Evolutionary conservation across 805 yeast species (phyloP), one percentile per base, ranked within the genome.

Genomic region (Yueomyces sp.): DNA sequence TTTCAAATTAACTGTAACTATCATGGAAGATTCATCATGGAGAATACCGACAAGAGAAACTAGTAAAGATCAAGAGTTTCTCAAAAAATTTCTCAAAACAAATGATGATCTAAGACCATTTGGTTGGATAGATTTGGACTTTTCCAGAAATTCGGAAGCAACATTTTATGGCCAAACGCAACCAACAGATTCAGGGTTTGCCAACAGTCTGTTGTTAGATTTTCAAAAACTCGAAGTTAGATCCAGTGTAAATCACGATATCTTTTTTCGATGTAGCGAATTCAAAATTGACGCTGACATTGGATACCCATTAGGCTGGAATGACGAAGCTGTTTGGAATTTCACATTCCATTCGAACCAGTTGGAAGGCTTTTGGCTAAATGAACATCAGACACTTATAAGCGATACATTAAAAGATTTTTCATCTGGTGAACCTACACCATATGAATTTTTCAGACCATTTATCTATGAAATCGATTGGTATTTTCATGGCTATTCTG

Each of bases 61-160:
- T 33, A 83, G 94, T 49, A 88, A 88, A 58, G 92, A 85, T 57
- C 59, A 59, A 3, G 67, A 55, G n/a, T 72, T 65, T 49, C 39
- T 56, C 64, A 55, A 54, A 34, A 52, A 52, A 28, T 57, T 49
- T 42, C 54, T 55, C 40, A 62, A 61, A 26, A 53, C 60, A 4
- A 59, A 63, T n/a, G 63, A 62, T 42, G 52, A 62, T 4, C 56
- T 67, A 2, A 67, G 92, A 40, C 82, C 95, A 1, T 92, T 82
- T 65, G 97, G 96, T 0, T 92, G 98, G 98, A 47, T 92, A 3
- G 96, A 90, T 53, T 44, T 86, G 26, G 80, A 79, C 47, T 62
- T 79, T 38, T 69, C 68, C 3, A 64, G 67, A 19, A 77, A 72
- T 0, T 73, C 95, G 0, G 67, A 68, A 0, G 53, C 81, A 1